These are phyloP conservation scores for Sugiyamaella americana DNA, from an alignment of 805 yeast species.

Conservation along the genomic window DNA sequence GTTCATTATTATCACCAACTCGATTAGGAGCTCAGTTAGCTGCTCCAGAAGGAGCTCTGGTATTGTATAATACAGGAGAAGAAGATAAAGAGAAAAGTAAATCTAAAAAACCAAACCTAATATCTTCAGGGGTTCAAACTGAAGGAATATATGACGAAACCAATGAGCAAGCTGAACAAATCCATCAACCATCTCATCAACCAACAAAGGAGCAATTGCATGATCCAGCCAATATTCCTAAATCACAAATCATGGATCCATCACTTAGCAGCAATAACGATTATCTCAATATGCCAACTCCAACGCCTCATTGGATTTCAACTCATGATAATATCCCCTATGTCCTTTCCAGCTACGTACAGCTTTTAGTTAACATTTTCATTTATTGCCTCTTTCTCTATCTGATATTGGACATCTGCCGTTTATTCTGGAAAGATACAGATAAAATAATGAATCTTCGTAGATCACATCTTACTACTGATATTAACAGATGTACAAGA, in stretches of 20 bases:
- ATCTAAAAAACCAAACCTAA: background rate
- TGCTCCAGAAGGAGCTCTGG: conserved; percentile 2
- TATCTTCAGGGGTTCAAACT: background rate
- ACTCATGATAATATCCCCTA: conserved; percentile 36
- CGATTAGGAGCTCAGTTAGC: conserved; percentile 14
- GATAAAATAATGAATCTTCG: conserved; percentile 55
- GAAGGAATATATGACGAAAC: background rate
- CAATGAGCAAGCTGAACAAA: background rate
- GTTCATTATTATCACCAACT: conserved; percentile 11
- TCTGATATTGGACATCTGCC: conserved; percentile 41
- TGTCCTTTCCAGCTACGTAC: conserved; percentile 56
- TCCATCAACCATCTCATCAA: background rate
- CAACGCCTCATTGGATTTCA: conserved; percentile 20
- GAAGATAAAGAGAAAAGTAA: background rate
- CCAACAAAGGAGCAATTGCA: background rate
- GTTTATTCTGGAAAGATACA: conserved; percentile 56
- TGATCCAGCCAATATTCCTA: no score
- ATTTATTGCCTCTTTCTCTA: conserved; percentile 44
- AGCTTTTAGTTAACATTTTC: conserved; percentile 50
- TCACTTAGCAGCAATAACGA: background rate
- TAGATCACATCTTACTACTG: conserved; percentile 48
- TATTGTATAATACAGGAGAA: background rate
- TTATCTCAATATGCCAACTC: conserved; percentile 27
- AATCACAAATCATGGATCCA: background rate
- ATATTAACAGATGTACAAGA: conserved; percentile 58